A percentile compares a stretch with the other conserved stretches of the same genome.
phyloP scores from a whole-genome alignment of 2,329 filamentous ascomycete species.

The Thyridium curvatum region DNA sequence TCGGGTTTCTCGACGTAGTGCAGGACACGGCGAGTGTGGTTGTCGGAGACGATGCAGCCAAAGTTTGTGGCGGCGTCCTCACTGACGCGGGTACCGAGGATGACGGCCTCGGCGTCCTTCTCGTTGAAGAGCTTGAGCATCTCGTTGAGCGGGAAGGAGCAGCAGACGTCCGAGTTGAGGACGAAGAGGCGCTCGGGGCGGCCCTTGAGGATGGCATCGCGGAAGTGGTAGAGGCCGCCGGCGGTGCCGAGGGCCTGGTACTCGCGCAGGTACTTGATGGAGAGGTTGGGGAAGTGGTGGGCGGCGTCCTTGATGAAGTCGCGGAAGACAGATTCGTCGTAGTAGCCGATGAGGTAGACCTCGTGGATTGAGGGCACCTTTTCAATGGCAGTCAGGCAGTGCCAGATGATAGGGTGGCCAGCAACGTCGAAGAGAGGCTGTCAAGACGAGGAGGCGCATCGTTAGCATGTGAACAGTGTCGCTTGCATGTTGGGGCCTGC shows the following conservation, averaged over 20 bases:
- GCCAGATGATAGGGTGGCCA: slow-evolving; percentile 96
- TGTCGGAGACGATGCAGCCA: slow-evolving; percentile 93
- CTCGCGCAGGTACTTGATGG: slow-evolving; percentile 93
- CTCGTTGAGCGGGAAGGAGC: slow-evolving; percentile 90
- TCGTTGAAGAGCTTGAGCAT: slow-evolving; percentile 94
- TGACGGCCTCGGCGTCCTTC: slow-evolving; percentile 93
- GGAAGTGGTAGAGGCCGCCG: slow-evolving; percentile 97
- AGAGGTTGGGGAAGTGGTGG: slow-evolving; percentile 78
- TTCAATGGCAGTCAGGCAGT: slow-evolving; percentile 87
- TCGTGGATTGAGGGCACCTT: slow-evolving; percentile 89
- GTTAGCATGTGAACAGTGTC: no score
- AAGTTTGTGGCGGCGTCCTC: slow-evolving; percentile 94
- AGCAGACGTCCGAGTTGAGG: slow-evolving; percentile 97
- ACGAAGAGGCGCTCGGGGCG: slow-evolving; percentile 94
- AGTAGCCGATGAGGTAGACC: slow-evolving; percentile 97
- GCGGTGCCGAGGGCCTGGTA: slow-evolving; percentile 95
- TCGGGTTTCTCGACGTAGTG: slow-evolving; percentile 99
- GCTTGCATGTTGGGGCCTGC: no score
- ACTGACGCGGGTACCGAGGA: slow-evolving; percentile 84
- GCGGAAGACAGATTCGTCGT: slow-evolving; percentile 93
- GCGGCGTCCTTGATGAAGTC: slow-evolving; percentile 94
- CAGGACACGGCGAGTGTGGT: slow-evolving; percentile 88
- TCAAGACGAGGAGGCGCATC: slow-evolving; percentile 9
- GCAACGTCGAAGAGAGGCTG: slow-evolving; percentile 97
- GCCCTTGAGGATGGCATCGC: slow-evolving; percentile 96